Evolutionary conservation across 768 basidiomycete species (phyloP), one percentile per base, ranked within the genome.

Genomic region (Heimioporus sp.): DNA sequence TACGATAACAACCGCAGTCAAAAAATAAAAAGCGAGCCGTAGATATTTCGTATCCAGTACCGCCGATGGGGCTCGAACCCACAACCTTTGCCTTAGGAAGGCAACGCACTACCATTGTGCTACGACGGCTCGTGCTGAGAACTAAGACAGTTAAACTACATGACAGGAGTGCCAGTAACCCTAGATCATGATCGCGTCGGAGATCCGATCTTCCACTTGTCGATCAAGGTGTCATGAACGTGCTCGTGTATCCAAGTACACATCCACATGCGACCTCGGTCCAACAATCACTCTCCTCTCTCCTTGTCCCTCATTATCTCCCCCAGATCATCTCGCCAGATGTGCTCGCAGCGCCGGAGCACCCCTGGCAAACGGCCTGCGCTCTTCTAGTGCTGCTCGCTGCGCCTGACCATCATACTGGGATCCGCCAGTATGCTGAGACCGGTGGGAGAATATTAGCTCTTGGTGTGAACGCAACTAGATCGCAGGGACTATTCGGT

Each of bases 301-400:
- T 88, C 28, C 81, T 96, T 17, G 62, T 77, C 13, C 86, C 91
- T 0, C 78, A 85, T 65, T 95, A 94, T 66, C 82, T 89, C 12
- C 83, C 96, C 39, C 90, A 91, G 53, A 67, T 81, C 15, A 76
- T 93, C 46, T 73, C 82, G 0, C 75, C 77, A 11, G 71, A 80
- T 37, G 65, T 79, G 2, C 71, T 98, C 6, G 69, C 75, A 1
- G 72, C 76, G 0, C 85, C 75, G 10, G 73, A 78, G 1, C 83
- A 86, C 41, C 93, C 94, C 17, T 98, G 94, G 95, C 67, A 80
- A 35, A 62, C 73, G 7, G 77, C 79, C 10, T 95, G 92, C 64
- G 85, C 86, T 3, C 74, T 96, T 2, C 79, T 98, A 16, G 86
- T 94, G 45, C 72, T 96, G 83, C 90, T n/a, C 77, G 83, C 50